Conservation (phyloP, 2,329 filamentous ascomycete genomes). For the Teratosphaeria destructans region DNA sequence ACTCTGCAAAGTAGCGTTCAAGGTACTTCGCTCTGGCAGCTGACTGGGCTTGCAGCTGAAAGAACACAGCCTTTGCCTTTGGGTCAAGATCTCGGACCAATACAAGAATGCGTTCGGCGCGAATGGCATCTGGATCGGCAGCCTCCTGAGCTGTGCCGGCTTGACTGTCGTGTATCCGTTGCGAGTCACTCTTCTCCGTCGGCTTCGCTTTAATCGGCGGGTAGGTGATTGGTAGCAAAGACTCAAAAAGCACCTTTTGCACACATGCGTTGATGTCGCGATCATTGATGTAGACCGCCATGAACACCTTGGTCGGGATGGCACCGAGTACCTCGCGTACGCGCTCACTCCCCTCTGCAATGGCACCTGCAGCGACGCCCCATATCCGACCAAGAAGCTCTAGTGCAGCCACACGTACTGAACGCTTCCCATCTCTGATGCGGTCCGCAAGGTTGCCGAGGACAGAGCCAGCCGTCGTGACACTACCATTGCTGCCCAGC, state of each 20-base stretch:
- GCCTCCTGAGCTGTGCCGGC: conserved; percentile 29
- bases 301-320: conserved; percentile 76
- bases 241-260: conserved; percentile 77
- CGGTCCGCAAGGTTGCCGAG: conserved; percentile 75
- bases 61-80: conserved; percentile 76
- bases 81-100: conserved; percentile 62
- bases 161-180: conserved; percentile 52
- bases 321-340: conserved; percentile 65
- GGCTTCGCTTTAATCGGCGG: conserved; percentile 54
- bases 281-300: conserved; percentile 84
- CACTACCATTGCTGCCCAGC: conserved; percentile 63
- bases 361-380: conserved; percentile 84
- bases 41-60: conserved; percentile 72
- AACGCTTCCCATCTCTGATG: conserved; percentile 72
- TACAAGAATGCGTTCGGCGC: conserved; percentile 74
- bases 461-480: conserved; percentile 66
- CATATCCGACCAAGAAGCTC: conserved; percentile 74
- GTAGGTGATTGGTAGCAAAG: conserved; percentile 78
- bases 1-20: conserved; percentile 67
- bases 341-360: conserved; percentile 69
- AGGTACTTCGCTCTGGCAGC: conserved; percentile 63
- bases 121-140: conserved; percentile 62
- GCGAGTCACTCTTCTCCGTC: conserved; percentile 43
- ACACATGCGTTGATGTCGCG: conserved; percentile 73
- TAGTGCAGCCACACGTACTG: conserved; percentile 79